phyloP scores from a whole-genome alignment of 306 rosid species.

The Dalbergia cochinchinensis region DNA sequence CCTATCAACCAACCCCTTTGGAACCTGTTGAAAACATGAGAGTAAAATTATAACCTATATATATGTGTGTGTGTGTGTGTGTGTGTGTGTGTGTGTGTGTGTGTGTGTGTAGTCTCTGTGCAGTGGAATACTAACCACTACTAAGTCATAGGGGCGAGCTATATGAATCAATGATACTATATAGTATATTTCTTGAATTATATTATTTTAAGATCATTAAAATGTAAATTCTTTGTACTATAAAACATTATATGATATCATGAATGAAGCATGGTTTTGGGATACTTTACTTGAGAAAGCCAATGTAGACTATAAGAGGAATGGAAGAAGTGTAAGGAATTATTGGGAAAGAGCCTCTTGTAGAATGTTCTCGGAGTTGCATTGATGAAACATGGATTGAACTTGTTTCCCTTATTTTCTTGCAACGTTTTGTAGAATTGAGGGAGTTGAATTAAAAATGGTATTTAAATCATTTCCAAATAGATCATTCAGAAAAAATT shows the following conservation, averaged over 20 bases:
- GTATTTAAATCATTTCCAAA: slow-evolving; percentile 63
- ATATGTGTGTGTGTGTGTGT: no score
- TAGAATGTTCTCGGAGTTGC: not conserved
- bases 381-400: not conserved
- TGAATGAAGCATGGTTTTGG: no score
- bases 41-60: no score
- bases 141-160: no score
- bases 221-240: no score
- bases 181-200: no score
- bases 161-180: no score
- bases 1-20: not conserved
- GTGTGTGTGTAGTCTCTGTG: no score
- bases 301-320: not conserved
- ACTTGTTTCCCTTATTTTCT: not conserved
- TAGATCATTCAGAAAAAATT: slow-evolving; percentile 61
- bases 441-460: slow-evolving; percentile 38
- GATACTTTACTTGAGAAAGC: not conserved
- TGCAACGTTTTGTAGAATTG: not conserved
- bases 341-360: not conserved
- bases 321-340: not conserved
- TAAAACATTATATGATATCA: no score
- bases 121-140: no score
- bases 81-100: no score
- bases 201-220: no score
- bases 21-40: not conserved